Percentiles rank a stretch among this genome's conserved stretches.
These are phyloP conservation scores for Debaryomycetaceae sp. DNA, from an alignment of 1,139 yeast genomes.

Conservation along the genomic window DNA sequence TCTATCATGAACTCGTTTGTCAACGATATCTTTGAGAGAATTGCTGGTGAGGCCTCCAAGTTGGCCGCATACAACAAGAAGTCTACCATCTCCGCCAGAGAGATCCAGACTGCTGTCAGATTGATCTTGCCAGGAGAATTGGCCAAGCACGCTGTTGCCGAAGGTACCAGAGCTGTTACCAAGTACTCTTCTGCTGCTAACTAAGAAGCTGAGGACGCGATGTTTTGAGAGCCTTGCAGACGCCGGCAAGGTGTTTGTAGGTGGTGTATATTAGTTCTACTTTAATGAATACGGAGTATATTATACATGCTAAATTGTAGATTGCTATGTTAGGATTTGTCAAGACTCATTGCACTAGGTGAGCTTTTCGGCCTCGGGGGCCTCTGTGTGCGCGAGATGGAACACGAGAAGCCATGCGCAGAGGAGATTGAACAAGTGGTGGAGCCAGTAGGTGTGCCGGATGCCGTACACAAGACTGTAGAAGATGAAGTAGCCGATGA, in stretches of 20 bases:
- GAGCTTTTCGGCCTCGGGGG: not conserved
- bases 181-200: slow-evolving; percentile 89
- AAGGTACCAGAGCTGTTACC: slow-evolving; percentile 99
- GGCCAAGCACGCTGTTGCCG: slow-evolving; percentile 98
- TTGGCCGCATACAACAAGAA: slow-evolving; percentile 99
- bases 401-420: slow-evolving; percentile 40
- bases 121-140: slow-evolving; percentile 99
- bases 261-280: slow-evolving; percentile 17
- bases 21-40: slow-evolving; percentile 93
- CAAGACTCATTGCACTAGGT: not conserved
- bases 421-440: slow-evolving; percentile 58
- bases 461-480: slow-evolving; percentile 64
- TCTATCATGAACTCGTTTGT: slow-evolving; percentile 98
- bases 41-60: slow-evolving; percentile 97
- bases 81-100: slow-evolving; percentile 98
- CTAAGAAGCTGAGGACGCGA: slow-evolving; percentile 17
- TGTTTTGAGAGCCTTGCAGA: not conserved
- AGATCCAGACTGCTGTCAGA: slow-evolving; percentile 98
- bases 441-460: slow-evolving; percentile 68
- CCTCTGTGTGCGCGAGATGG: slow-evolving; percentile 4
- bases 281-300: slow-evolving; percentile 11
- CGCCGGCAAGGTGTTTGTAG: slow-evolving; percentile 8
- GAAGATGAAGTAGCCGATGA: slow-evolving; percentile 44
- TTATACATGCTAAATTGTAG: slow-evolving; percentile 1
- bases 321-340: not conserved